A percentile compares a stretch with the other conserved stretches of the same genome.
Conservation (phyloP, 139 green algal species). For the Chlamydomonas urium region DNA sequence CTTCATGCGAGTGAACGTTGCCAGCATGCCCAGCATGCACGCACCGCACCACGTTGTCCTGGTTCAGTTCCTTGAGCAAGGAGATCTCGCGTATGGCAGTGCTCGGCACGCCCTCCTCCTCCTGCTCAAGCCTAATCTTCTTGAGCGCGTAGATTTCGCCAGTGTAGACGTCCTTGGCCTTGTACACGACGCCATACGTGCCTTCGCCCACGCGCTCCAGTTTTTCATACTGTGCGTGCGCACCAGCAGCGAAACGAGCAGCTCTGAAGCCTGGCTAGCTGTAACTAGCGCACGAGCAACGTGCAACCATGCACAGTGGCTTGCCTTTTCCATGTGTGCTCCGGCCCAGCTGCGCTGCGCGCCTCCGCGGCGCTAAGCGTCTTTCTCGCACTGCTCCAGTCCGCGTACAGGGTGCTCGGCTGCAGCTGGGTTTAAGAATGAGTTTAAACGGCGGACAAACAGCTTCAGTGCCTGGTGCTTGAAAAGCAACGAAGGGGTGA, state of each 20-base stretch:
- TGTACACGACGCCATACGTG: conserved; percentile 98
- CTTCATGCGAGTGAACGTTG: too few relatives aligned
- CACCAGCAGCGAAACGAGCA: background rate
- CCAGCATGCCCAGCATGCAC: background rate
- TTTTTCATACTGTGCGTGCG: conserved; percentile 87
- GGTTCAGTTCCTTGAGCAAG: conserved; percentile 78
- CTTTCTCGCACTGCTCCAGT: too few relatives aligned
- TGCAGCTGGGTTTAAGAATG: too few relatives aligned
- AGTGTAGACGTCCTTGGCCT: conserved; percentile 67
- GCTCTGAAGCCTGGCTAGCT: background rate
- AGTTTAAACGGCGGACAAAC: too few relatives aligned
- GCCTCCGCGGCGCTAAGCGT: too few relatives aligned
- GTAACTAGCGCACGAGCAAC: background rate
- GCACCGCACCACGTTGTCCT: conserved; percentile 49
- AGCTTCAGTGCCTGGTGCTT: too few relatives aligned
- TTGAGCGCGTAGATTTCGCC: conserved; percentile 86
- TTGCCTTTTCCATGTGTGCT: background rate
- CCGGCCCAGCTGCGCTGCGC: background rate
- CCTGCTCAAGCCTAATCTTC: conserved; percentile 84
- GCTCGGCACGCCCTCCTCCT: conserved; percentile 77
- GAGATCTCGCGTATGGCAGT: conserved; percentile 84
- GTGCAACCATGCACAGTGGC: background rate
- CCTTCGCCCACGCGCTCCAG: conserved; percentile 91
- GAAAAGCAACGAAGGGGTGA: too few relatives aligned
- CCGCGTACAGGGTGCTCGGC: too few relatives aligned